phyloP scores from a whole-genome alignment of 257 asterid genomes.

The Solanum microdontum region DNA sequence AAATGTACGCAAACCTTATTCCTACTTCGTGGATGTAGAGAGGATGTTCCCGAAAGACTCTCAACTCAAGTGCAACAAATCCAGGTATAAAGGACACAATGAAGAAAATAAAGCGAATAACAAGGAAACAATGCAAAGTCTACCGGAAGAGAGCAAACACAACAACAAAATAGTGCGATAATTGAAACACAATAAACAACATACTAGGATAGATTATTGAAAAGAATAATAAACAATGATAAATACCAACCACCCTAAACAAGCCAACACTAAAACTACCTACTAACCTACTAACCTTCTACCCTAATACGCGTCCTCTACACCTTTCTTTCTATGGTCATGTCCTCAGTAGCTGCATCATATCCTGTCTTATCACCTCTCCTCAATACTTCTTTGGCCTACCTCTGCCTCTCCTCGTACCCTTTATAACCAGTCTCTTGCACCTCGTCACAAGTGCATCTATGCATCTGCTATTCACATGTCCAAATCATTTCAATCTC shows the following conservation, averaged over 20 bases:
- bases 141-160: neutral
- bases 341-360: neutral
- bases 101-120: neutral
- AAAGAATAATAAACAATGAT: too few relatives aligned
- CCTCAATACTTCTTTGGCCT: neutral
- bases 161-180: neutral
- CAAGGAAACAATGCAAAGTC: neutral
- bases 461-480: neutral
- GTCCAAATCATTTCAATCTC: neutral
- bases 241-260: neutral
- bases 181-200: too few relatives aligned
- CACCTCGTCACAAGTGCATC: neutral
- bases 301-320: neutral
- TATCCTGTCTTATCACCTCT: neutral
- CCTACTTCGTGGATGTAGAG: neutral
- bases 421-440: too few relatives aligned
- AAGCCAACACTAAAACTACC: neutral
- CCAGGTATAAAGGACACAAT: neutral
- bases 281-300: neutral
- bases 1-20: neutral
- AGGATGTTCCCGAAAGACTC: neutral
- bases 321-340: too few relatives aligned
- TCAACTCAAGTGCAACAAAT: neutral
- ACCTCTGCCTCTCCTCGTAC: neutral
- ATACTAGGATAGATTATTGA: neutral